These are phyloP conservation scores for Cymbomonas tetramitiformis DNA, from an alignment of 139 green algal species.

Conservation along the genomic window DNA sequence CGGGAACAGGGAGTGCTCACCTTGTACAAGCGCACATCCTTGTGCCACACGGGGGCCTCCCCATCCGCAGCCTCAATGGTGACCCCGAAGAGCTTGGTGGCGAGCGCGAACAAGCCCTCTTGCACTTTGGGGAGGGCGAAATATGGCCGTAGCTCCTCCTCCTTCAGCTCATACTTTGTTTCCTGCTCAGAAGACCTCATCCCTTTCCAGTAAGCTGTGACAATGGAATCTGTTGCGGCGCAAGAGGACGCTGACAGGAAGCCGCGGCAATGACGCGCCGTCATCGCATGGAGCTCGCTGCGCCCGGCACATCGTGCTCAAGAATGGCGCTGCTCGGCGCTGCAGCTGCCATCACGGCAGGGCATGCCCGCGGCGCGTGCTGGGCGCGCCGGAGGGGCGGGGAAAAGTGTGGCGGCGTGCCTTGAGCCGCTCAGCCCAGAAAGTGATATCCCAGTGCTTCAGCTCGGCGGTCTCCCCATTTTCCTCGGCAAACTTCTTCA, in stretches of 20 bases:
- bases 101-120: constrained; percentile 73
- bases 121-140: constrained; percentile 80
- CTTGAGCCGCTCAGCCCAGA: constrained; percentile 77
- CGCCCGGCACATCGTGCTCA: too few species aligned
- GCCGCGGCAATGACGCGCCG: constrained; percentile 56
- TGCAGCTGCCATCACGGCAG: too few species aligned
- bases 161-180: constrained; percentile 50
- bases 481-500: constrained; percentile 37
- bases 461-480: constrained; percentile 21
- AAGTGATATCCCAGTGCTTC: constrained; percentile 72
- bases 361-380: too few species aligned
- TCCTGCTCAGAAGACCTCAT: too few species aligned
- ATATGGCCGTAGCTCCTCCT: constrained; percentile 86
- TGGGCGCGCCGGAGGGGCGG: too few species aligned
- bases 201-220: constrained; percentile 23
- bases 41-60: constrained; percentile 63
- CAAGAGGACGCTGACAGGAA: constrained; percentile 7
- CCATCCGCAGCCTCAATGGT: constrained; percentile 66
- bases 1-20: constrained; percentile 29
- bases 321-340: too few species aligned
- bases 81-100: constrained; percentile 70
- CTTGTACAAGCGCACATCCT: constrained; percentile 77
- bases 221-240: neutral
- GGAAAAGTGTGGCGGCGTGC: too few species aligned
- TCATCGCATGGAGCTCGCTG: too few species aligned